Base-by-base conservation (phyloP, 768 basidiomycete genomes). In the Mycena rosella region DNA sequence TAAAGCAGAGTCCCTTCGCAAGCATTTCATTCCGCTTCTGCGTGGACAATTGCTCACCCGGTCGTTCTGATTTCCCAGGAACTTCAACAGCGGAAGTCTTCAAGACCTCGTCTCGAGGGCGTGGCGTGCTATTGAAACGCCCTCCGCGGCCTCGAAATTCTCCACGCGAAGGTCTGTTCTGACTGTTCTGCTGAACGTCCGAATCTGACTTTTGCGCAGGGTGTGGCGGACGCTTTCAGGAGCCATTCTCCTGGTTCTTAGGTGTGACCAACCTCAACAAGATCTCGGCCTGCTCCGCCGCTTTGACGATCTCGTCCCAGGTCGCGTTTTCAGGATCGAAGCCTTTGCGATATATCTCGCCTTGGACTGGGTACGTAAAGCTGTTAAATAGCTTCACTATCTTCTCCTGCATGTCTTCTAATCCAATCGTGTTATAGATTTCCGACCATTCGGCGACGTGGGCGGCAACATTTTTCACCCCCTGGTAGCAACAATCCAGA, bases 311-410 rank as follows among this genome's bases (percentile, higher is more conserved):
- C 1, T 76, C 29, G 0, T 67, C 38, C 61, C 70, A 73, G 0
- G 57, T 49, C 0, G 72, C 60, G 0, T 26, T 32, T 1, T 74
- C 69, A 1, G 73, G 73, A 0, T 67, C 72, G 0, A 76, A 62
- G 3, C 71, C 58, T 1, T 73, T 42, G 7, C 60, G 59, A 69
- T 72, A 74, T 1, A 78, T 58, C 10, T 74, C 65, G 1, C 58
- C 44, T n/a, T 75, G 75, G 0, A 78, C 69, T 20, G 49, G 38
- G 2, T 48, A 22, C 0, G 49, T 60, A 0, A 77, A 58, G 0
- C 79, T 75, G 0, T 72, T 66, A 76, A 75, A 80, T 0, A 80
- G 60, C 24, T 70, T 62, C 14, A 72, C 63, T 0, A 77, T 72
- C 24, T 72, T 57, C 7, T 75, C 73, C 0, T 54, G 63, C 2